Evolutionary conservation across 2,329 filamentous ascomycete genomes (phyloP), one percentile per base, ranked within the genome.

Genomic region (Hypoxylon sp.): DNA sequence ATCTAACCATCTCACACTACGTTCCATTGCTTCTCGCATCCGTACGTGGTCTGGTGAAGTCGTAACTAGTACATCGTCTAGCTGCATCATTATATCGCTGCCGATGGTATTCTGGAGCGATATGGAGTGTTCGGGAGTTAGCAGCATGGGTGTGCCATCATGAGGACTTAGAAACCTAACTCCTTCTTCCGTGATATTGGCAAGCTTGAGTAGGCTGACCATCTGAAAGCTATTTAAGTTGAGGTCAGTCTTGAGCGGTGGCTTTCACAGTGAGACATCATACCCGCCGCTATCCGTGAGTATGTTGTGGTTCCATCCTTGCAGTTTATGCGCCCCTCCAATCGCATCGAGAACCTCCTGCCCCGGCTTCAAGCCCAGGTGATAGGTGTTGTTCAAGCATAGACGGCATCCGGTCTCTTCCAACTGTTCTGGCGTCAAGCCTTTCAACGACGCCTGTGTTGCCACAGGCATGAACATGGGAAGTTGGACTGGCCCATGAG

Each of bases 381-480:
- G 96, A 78, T 99, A 99, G 11, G 96, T 99, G 81, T 99, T 99
- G 83, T 99, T 99, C 71, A 99, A 84, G 79, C 96, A 99, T 46
- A 99, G 83, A 65, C 92, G 89, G 77, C 97, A 99, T 47, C 93
- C 90, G 0, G 94, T 97, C 59, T 93, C 91, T 75, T 96, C 94
- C 2, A 99, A 85, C 77, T 99, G 96, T 72, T 95, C 91, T 1
- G 95, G 94, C 0, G 96, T 98, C 62, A 99, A 82, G 47, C 96
- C 96, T 79, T 99, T 99, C 42, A 99, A 86, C 0, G 95, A 97
- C 0, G 93, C 96, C 81, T 99, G 96, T 0, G 96, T 99, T 31
- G 96, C 96, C 47, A 99, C 96, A 15, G 96, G 96, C 96, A 99
- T 99, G 81, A 99, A 99, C 65, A 98, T 90, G 6, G 97, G 96